Base-by-base conservation (phyloP, 371 early-diverging fungal genomes). In the Parasitella parasitica region DNA sequence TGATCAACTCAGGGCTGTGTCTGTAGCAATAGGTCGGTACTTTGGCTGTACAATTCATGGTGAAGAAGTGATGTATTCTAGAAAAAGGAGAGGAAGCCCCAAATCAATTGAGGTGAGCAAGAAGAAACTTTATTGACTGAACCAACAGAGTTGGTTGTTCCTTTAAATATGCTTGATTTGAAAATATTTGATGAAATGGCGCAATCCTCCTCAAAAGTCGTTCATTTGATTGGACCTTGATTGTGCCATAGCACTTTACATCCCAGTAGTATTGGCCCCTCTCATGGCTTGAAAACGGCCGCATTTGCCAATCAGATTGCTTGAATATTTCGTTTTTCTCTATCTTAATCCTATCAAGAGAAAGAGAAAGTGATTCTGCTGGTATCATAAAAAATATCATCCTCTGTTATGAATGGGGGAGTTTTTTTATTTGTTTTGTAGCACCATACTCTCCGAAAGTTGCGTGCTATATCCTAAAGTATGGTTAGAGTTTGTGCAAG, bases 1-100 rank as follows among this genome's bases (percentile, higher is more conserved):
- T 61, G 16, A 64, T 69, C 13, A 69, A 50, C 48, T 55, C 64
- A 12, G 69, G 69, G 27, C 39, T 64, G 26, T 69, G 69, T 61
- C 69, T 57, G 16, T 69, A 64, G 20, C 69, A 69, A 48, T 64
- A 61, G 15, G 37, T 59, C 12, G 58, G 41, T 35, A 18, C 4
- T 18, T 50, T 55, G 20, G 57, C 63, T n/a, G 58, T 59, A 22
- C 63, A 63, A 24, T 63, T 63, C 59, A 63, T 56, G n/a, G 0
- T 41, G 41, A 24, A 52, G 15, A 39, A 22, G 37, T 34, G 22
- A 38, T 12, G 20, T 39, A 32, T 20, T n/a, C 51, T 16, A 24
- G 34, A 16, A 16, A 41, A 34, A 35, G 43, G 34, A 54, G 49
- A 18, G 12, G 30, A 22, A 26, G 0, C 16, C 13, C 41, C 32